A percentile compares a stretch with the other conserved stretches of the same genome.
Evolutionary conservation across 1,139 yeast genomes (phyloP).

Genomic region (Eremothecium gossypii): DNA sequence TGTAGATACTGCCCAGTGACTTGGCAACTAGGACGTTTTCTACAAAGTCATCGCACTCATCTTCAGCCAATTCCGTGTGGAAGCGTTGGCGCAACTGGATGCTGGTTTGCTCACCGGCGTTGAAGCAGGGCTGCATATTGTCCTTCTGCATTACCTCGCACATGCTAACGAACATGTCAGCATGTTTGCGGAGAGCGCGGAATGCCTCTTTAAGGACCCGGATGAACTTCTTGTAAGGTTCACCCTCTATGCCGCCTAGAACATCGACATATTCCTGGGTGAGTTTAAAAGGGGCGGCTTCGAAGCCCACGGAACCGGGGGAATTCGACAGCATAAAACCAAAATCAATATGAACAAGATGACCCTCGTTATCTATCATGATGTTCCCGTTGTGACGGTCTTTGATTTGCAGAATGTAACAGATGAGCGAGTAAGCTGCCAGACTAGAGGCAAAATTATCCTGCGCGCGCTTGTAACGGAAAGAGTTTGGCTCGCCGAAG

Average conservation of each 20-base stretch:
- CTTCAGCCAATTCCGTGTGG: constrained; percentile 63
- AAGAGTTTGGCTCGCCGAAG: constrained; percentile 52
- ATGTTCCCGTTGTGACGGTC: constrained; percentile 97
- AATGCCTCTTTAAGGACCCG: constrained; percentile 62
- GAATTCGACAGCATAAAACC: constrained; percentile 88
- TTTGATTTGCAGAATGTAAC: constrained; percentile 81
- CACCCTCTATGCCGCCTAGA: constrained; percentile 67
- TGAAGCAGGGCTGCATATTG: constrained; percentile 82
- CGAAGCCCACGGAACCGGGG: constrained; percentile 94
- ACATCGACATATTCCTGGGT: constrained; percentile 82
- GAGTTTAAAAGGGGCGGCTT: constrained; percentile 91
- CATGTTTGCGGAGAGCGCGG: constrained; percentile 56
- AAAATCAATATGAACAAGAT: constrained; percentile 89
- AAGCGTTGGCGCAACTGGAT: constrained; percentile 69
- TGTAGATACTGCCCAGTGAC: constrained; percentile 81
- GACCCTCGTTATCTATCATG: constrained; percentile 89
- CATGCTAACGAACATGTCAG: constrained; percentile 64
- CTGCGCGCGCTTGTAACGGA: constrained; percentile 60
- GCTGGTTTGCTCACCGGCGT: constrained; percentile 77
- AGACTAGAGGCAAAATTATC: constrained; percentile 74
- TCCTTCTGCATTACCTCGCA: constrained; percentile 93
- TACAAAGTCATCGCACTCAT: constrained; percentile 68
- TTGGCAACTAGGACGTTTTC: constrained; percentile 65
- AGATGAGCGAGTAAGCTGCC: constrained; percentile 82
- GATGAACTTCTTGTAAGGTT: constrained; percentile 49